Base-by-base conservation (phyloP, 2,329 filamentous ascomycete genomes). In the Hymenoscyphus linearis region DNA sequence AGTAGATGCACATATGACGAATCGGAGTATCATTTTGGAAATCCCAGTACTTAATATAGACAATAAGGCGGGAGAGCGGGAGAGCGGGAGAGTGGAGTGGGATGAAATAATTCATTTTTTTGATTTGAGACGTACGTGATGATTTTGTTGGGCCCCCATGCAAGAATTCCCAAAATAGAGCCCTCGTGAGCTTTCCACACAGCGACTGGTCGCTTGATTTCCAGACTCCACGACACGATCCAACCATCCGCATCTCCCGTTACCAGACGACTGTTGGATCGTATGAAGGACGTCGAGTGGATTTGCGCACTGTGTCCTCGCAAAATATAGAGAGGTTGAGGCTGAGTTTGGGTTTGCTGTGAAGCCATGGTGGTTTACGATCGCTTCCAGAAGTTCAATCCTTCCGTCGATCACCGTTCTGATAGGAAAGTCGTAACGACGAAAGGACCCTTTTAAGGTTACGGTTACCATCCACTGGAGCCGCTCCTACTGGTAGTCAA, bases 191-290 rank as follows among this genome's bases (percentile, higher is more conserved):
- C 90, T 69, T 84, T 87, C 95, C 95, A 99, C 3, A 95, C 90
- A 1, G 88, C 90, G 9, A 85, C 80, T 0, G 93, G 85, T 36
- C 95, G 83, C 79, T 96, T 93, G 57, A 87, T 90, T 27, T 87
- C 82, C 44, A 96, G 78, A 72, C 90, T 88, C 95, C 95, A 99
- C 25, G 92, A 77, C 6, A 96, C 83, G 36, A 96, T 80, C 81
- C 89, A 97, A 62, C 95, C 95, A 50, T 96, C 90, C 9, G 91
- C 90, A 75, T 99, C 95, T 37, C 90, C 93, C 0, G 91, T 95
- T 13, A 91, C 78, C 5, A 99, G 85, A 36, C 90, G 87, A 61
- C 84, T 81, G 73, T 97, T 96, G 47, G 78, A 74, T 58, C 84
- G 82, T 67, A 91, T 79, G 72, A 98, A 93, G 58, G 82, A 78